Percentiles rank a stretch among this genome's conserved stretches.
phyloP scores from a whole-genome alignment of 1,284 basidiomycete species.

The Sporisorium scitamineum region DNA sequence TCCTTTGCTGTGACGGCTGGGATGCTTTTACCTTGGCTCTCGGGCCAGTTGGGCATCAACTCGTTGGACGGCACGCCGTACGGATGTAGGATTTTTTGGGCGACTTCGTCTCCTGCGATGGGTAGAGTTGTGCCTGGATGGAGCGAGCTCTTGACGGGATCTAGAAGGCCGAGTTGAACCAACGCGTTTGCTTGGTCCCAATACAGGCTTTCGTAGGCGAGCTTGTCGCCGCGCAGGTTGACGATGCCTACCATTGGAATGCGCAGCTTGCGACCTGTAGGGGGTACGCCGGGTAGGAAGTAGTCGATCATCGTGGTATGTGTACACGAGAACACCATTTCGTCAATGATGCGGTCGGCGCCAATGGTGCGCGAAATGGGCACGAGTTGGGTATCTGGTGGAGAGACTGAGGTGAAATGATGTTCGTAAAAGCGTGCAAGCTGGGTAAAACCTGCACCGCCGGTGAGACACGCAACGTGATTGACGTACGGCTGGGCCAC shows the following conservation, averaged over 20 bases:
- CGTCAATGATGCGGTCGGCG: conserved; percentile 35
- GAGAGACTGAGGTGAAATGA: conserved; percentile 33
- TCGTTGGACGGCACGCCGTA: conserved; percentile 33
- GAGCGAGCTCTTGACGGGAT: conserved; percentile 20
- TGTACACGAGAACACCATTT: conserved; percentile 41
- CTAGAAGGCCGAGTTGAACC: conserved; percentile 23
- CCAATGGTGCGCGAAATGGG: conserved; percentile 31
- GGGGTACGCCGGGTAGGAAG: conserved; percentile 35
- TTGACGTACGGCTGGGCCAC: conserved; percentile 39
- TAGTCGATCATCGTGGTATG: conserved; percentile 42
- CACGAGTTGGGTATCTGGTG: conserved; percentile 22
- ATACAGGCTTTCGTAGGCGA: conserved; percentile 41
- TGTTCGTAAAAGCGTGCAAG: conserved; percentile 37
- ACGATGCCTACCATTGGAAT: conserved; percentile 46
- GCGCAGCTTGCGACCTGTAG: conserved; percentile 22
- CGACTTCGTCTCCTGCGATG: conserved; percentile 33
- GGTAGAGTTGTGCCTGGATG: conserved; percentile 11
- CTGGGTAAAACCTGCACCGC: conserved; percentile 27
- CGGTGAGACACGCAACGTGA: conserved; percentile 40
- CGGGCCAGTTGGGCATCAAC: conserved; percentile 41
- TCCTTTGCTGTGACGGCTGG: neutral
- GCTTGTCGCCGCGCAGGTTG: conserved; percentile 41
- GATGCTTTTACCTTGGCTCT: conserved; percentile 24
- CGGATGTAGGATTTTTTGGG: conserved; percentile 40
- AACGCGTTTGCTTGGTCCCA: conserved; percentile 42